These are phyloP conservation scores for Boletus barrowsii DNA, from an alignment of 768 basidiomycete species.

Conservation along the genomic window DNA sequence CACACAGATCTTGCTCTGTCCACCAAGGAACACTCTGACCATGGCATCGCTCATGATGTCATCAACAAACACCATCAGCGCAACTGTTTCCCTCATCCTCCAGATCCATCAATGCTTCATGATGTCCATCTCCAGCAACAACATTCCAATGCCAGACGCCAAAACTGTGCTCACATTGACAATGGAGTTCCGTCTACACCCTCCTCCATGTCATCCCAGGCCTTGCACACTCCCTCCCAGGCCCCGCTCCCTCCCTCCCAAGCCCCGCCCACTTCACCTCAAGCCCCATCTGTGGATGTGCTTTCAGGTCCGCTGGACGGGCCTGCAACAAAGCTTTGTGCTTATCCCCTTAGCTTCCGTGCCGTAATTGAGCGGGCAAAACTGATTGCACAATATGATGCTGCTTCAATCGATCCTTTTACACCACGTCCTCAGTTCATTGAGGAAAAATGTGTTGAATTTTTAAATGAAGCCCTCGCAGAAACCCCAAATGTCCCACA, in stretches of 20 bases:
- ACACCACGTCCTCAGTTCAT: not conserved
- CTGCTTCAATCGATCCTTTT: not conserved
- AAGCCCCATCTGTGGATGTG: not conserved
- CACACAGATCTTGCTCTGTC: not conserved
- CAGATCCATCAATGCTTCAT: not conserved
- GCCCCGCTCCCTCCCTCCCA: not conserved
- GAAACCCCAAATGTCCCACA: not conserved
- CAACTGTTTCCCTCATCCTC: not conserved
- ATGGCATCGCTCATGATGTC: not conserved
- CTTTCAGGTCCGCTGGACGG: not conserved
- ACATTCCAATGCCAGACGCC: not conserved
- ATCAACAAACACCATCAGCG: not conserved
- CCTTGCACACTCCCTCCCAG: not conserved
- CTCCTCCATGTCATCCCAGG: too few species aligned
- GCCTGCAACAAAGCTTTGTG: not conserved
- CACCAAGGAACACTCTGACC: too few species aligned
- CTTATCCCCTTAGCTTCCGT: not conserved
- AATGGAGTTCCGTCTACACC: too few species aligned
- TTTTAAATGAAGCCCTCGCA: not conserved
- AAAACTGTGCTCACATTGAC: not conserved
- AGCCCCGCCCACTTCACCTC: not conserved
- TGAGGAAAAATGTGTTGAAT: not conserved
- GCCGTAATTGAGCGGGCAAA: not conserved
- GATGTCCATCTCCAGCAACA: not conserved
- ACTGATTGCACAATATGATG: not conserved